Evolutionary conservation across 106 monocot species (phyloP).

Genomic region (Alisma plantagoaquatica): DNA sequence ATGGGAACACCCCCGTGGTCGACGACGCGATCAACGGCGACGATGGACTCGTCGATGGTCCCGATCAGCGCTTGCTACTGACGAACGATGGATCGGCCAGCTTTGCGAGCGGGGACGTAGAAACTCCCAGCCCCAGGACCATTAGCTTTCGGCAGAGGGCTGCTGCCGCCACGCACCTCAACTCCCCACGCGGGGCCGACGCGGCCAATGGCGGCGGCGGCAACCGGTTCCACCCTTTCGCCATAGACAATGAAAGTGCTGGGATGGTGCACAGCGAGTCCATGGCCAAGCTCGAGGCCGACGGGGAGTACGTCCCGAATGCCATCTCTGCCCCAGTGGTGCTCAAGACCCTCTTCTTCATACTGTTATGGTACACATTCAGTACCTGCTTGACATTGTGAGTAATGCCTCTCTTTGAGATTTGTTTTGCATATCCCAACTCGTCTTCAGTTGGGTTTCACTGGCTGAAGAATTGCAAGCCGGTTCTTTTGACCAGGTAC

Average conservation of each 20-base stretch:
- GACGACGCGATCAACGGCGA: too few relatives aligned
- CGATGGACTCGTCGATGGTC: too few relatives aligned
- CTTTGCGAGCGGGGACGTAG: background rate
- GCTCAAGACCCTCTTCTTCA: slow-evolving; percentile 55
- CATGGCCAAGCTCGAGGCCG: slow-evolving; percentile 32
- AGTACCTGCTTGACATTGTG: slow-evolving; percentile 89
- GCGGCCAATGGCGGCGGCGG: background rate
- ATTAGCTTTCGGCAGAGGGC: background rate
- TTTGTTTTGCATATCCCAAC: too few relatives aligned
- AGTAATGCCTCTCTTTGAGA: slow-evolving; percentile 23
- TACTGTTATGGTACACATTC: slow-evolving; percentile 78
- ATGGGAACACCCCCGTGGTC: too few relatives aligned
- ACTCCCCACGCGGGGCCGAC: slow-evolving; percentile 11
- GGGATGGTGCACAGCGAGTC: slow-evolving; percentile 15
- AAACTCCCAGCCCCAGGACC: background rate
- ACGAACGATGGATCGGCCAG: background rate
- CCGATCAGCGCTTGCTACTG: too few relatives aligned
- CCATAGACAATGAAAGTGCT: background rate
- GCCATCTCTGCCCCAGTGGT: slow-evolving; percentile 31
- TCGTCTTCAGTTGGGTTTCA: background rate
- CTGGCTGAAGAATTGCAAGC: background rate
- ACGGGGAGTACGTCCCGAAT: slow-evolving; percentile 12
- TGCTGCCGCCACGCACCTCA: background rate
- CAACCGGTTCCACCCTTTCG: slow-evolving; percentile 2
- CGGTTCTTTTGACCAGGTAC: slow-evolving; percentile 33